Evolutionary conservation across 2,329 filamentous ascomycete genomes (phyloP), one percentile per base, ranked within the genome.

Genomic region (Epichloe brachyelytri): DNA sequence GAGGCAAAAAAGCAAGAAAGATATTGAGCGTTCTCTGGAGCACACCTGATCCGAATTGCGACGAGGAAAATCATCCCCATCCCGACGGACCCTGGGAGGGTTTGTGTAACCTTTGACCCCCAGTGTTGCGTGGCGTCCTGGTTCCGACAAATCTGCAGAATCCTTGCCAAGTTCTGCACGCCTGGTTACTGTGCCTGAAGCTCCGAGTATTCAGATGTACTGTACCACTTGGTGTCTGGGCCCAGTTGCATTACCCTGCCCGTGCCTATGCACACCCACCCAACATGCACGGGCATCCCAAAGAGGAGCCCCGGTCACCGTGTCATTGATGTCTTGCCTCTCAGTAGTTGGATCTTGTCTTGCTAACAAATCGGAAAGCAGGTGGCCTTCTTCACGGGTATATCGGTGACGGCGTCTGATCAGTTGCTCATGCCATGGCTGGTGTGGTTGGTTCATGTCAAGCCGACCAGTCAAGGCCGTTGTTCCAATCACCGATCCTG

Each of bases 71-170:
- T n/a, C 46, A 30, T 30, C 3, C 26, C 26, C 26, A 30, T 30
- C 26, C 26, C 10, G 26, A 30, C 26, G 49, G 43, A 46, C 50
- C 34, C 46, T 19, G 46, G 41, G 26, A 36, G 50, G 46, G 26
- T 46, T 48, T 45, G 57, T 57, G 56, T 56, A 57, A 58, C 56
- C 36, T 50, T 26, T 50, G n/a, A 8, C 33, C 55, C 55, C 58
- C 52, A 43, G 53, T 50, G 40, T 52, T 58, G 56, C 54, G 53
- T 61, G 57, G 58, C 59, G 55, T 59, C 40, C 48, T 58, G 49
- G 51, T 59, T 58, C 58, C 59, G 57, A 59, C 52, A 55, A 45
- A 39, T 50, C 46, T 51, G 54, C 51, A 51, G 41, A 22, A 58
- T 52, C 57, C 56, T 51, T 59, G 55, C 54, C 41, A 44, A 36